Conservation (phyloP, 1,139 yeast species). For the Yarrowia galli region DNA sequence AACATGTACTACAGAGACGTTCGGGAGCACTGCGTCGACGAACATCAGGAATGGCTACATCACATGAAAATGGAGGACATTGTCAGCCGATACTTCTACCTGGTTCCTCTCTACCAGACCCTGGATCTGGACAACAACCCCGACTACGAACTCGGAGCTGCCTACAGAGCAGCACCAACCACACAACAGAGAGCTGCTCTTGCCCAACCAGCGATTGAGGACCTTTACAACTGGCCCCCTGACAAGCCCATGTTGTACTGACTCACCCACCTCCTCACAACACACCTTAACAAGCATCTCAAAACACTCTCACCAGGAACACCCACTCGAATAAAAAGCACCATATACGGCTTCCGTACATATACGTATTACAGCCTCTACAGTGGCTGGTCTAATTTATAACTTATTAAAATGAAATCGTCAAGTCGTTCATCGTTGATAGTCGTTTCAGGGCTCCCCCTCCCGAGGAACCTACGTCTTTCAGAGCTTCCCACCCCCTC, state of each 20-base stretch:
- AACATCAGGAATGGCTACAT: conserved; percentile 19
- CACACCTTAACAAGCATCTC: background rate
- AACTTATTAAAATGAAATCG: conserved; percentile 12
- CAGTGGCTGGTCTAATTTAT: conserved; percentile 24
- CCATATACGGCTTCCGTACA: conserved; percentile 8
- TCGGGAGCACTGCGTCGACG: conserved; percentile 25
- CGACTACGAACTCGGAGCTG: conserved; percentile 18
- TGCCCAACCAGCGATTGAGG: background rate
- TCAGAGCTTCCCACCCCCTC: too few species aligned
- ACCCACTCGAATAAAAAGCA: background rate
- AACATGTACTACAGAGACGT: conserved; percentile 26
- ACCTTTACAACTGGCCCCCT: background rate
- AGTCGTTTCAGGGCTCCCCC: background rate
- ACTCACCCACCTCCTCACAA: background rate
- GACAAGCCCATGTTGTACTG: background rate
- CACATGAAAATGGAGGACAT: conserved; percentile 2
- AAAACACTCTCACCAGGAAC: background rate
- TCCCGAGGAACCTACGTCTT: too few species aligned
- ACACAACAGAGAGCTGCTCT: background rate
- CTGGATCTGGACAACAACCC: conserved; percentile 22
- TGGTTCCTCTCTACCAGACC: conserved; percentile 14
- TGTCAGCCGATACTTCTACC: background rate
- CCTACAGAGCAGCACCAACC: background rate
- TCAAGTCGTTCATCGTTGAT: background rate
- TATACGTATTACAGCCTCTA: conserved; percentile 9